Conservation (phyloP, 1,284 basidiomycete genomes). For the Thecaphora thlaspeos region DNA sequence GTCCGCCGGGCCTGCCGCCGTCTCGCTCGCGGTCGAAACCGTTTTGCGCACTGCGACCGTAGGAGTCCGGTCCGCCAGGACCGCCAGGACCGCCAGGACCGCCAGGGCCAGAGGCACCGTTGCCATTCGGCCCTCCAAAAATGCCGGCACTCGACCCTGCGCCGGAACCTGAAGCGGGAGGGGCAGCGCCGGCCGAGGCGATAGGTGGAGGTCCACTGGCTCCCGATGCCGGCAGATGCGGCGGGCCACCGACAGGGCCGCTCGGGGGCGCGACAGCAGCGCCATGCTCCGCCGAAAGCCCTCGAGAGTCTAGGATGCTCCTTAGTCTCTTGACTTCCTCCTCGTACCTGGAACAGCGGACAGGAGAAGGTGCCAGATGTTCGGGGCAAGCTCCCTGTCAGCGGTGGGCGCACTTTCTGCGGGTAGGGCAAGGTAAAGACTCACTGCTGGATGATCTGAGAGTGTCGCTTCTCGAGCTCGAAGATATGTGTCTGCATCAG, state of each 20-base stretch:
- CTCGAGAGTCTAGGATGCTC: constrained; percentile 64
- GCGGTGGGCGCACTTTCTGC: too few relatives aligned
- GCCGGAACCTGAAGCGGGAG: constrained; percentile 59
- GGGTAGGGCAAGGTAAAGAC: too few relatives aligned
- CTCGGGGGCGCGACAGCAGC: constrained; percentile 12
- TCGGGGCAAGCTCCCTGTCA: too few relatives aligned
- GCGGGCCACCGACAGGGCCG: constrained; percentile 31
- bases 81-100: too few relatives aligned
- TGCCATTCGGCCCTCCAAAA: constrained; percentile 30
- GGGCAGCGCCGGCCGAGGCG: constrained; percentile 59
- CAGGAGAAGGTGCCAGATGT: neutral
- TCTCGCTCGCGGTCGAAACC: constrained; percentile 56
- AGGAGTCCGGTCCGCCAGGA: constrained; percentile 23
- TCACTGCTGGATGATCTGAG: constrained; percentile 68
- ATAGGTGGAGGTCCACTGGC: constrained; percentile 49
- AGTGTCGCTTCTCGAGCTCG: constrained; percentile 73
- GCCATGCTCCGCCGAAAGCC: constrained; percentile 35
- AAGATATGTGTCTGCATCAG: constrained; percentile 65
- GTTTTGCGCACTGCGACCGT: constrained; percentile 25
- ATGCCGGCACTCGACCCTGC: constrained; percentile 51
- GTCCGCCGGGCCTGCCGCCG: constrained; percentile 54
- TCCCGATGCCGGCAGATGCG: constrained; percentile 38
- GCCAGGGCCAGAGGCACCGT: constrained; percentile 11
- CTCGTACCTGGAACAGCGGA: constrained; percentile 64
- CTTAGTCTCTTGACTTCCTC: constrained; percentile 70